These are phyloP conservation scores for Mycosphaerelloides madeirae DNA, from an alignment of 2,329 filamentous ascomycete species.

Conservation along the genomic window DNA sequence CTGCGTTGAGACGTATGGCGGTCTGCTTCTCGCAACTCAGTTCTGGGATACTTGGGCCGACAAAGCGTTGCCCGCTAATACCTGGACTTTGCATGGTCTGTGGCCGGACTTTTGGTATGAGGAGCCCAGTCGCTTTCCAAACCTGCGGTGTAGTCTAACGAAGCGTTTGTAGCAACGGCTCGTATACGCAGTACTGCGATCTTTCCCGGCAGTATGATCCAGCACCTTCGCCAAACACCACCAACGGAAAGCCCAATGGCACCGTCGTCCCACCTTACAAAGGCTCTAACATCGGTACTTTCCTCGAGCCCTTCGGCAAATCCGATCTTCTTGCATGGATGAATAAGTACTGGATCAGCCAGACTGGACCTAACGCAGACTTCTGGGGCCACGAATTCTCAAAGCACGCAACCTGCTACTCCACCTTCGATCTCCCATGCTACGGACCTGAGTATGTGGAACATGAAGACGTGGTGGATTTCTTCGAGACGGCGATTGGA, in stretches of 20 bases:
- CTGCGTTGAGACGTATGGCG: slow-evolving; percentile 62
- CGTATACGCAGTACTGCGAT: slow-evolving; percentile 65
- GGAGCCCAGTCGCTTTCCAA: neutral
- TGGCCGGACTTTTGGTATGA: slow-evolving; percentile 53
- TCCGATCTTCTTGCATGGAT: slow-evolving; percentile 60
- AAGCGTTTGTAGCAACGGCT: slow-evolving; percentile 41
- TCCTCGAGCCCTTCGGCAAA: slow-evolving; percentile 55
- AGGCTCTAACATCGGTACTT: slow-evolving; percentile 55
- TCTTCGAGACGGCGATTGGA: slow-evolving; percentile 56
- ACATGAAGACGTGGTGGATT: slow-evolving; percentile 59
- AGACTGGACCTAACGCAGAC: slow-evolving; percentile 51
- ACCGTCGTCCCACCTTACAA: slow-evolving; percentile 54
- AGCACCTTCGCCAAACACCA: slow-evolving; percentile 55
- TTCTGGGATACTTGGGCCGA: slow-evolving; percentile 64
- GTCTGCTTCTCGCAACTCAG: slow-evolving; percentile 58
- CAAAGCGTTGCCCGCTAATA: slow-evolving; percentile 52
- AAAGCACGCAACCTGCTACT: slow-evolving; percentile 53
- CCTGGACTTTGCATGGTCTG: slow-evolving; percentile 58
- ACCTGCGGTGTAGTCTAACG: neutral
- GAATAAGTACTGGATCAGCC: slow-evolving; percentile 62
- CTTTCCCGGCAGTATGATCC: slow-evolving; percentile 60
- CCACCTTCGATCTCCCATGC: slow-evolving; percentile 61
- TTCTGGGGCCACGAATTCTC: slow-evolving; percentile 52
- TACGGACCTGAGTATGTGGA: slow-evolving; percentile 55
- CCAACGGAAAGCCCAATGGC: slow-evolving; percentile 50